Percentiles rank a stretch among this genome's conserved stretches.
phyloP scores from a whole-genome alignment of 2,329 filamentous ascomycete genomes.

The Calycina herbarum region DNA sequence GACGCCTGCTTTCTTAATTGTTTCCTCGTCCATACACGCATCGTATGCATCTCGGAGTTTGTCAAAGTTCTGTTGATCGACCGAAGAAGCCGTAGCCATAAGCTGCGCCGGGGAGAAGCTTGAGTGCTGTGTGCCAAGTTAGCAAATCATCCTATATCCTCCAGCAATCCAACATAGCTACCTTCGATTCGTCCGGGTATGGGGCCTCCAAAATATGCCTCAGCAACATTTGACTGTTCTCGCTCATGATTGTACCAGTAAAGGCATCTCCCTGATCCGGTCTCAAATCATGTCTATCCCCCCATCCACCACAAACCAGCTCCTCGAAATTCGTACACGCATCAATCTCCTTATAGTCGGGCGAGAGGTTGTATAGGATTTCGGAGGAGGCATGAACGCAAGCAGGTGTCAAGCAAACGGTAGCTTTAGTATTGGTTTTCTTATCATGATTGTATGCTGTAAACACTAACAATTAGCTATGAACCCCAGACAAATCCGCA shows the following conservation, averaged over 20 bases:
- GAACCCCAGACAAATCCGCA: no score
- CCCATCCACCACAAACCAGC: conserved; percentile 68
- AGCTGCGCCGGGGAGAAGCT: conserved; percentile 48
- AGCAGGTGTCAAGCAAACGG: conserved; percentile 55
- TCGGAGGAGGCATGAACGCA: conserved; percentile 64
- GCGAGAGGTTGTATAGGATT: conserved; percentile 61
- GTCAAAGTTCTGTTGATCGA: conserved; percentile 63
- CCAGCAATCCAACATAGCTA: conserved; percentile 24
- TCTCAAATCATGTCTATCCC: conserved; percentile 62
- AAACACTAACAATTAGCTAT: conserved; percentile 14
- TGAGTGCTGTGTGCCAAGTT: conserved; percentile 44
- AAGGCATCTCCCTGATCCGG: conserved; percentile 62
- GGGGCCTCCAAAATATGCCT: conserved; percentile 63
- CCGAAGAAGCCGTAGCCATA: conserved; percentile 40
- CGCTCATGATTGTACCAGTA: conserved; percentile 60
- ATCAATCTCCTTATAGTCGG: conserved; percentile 62
- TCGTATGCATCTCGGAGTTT: conserved; percentile 65
- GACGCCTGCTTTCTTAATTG: conserved; percentile 54
- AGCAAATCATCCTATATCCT: neutral
- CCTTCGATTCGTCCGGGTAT: conserved; percentile 47
- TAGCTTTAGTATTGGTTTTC: conserved; percentile 19
- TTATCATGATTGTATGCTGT: conserved; percentile 21
- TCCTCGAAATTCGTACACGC: conserved; percentile 70
- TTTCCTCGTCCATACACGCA: conserved; percentile 63
- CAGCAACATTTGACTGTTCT: conserved; percentile 58